Conservation (phyloP, 2,329 filamentous ascomycete species). For the Leptographium lundbergii region DNA sequence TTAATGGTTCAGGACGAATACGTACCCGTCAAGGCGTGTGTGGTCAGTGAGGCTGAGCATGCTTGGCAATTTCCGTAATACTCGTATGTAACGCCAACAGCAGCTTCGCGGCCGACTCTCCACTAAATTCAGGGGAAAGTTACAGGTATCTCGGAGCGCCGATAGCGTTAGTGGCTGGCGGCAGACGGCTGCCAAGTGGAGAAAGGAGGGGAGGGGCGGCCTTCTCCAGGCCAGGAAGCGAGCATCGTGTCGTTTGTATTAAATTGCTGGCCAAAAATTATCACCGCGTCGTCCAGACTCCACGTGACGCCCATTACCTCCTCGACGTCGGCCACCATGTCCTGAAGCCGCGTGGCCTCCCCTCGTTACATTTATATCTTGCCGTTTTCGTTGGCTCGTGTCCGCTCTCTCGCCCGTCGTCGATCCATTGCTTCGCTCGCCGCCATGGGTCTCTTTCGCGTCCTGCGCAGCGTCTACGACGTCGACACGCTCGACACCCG, state of each 20-base stretch:
- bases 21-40: too few relatives aligned
- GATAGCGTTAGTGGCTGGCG: neutral
- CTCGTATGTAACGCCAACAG: too few relatives aligned
- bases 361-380: neutral
- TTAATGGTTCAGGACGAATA: too few relatives aligned
- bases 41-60: too few relatives aligned
- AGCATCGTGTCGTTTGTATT: neutral
- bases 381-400: neutral
- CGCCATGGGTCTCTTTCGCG: constrained; percentile 23
- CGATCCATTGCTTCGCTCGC: neutral
- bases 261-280: neutral
- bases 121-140: neutral
- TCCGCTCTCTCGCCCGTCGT: neutral
- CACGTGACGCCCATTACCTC: neutral
- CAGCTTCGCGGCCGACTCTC: neutral
- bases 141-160: neutral
- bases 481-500: constrained; percentile 33
- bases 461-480: constrained; percentile 38
- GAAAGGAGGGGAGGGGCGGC: neutral
- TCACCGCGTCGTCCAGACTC: neutral
- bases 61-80: too few relatives aligned
- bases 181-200: neutral
- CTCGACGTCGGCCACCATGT: neutral
- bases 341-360: neutral
- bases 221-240: neutral